A percentile compares a stretch with the other conserved stretches of the same genome.
phyloP scores from a whole-genome alignment of 2,329 filamentous ascomycete species.

The Pseudogymnoascus sp. region DNA sequence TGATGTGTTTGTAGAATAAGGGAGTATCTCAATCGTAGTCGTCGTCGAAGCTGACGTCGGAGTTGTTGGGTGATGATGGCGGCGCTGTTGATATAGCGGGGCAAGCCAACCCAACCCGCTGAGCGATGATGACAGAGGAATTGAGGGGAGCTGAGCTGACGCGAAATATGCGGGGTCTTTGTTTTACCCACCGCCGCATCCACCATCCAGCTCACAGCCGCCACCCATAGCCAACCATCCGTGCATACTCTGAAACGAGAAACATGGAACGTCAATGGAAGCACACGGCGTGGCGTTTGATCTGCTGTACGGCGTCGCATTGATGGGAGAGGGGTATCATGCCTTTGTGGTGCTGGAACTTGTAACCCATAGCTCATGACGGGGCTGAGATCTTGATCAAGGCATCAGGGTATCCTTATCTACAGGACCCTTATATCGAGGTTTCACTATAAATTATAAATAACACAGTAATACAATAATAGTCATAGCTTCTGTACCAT shows the following conservation, averaged over 20 bases:
- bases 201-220: neutral
- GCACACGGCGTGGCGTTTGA: neutral
- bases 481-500: neutral
- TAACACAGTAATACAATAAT: neutral
- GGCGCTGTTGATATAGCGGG: neutral
- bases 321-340: neutral
- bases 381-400: neutral
- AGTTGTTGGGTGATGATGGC: neutral
- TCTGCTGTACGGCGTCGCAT: neutral
- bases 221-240: neutral
- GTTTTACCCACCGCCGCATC: neutral
- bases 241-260: slow-evolving; percentile 3
- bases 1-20: neutral
- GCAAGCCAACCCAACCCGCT: neutral
- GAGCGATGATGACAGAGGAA: slow-evolving; percentile 1
- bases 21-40: neutral
- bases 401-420: neutral
- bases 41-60: neutral
- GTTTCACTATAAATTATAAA: neutral
- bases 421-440: neutral
- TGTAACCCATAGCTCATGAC: neutral
- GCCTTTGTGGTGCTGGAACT: neutral
- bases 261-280: neutral
- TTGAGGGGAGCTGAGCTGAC: neutral
- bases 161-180: neutral